phyloP scores from a whole-genome alignment of 176 grass and related monocot species.

The Calamus simplicifolius region DNA sequence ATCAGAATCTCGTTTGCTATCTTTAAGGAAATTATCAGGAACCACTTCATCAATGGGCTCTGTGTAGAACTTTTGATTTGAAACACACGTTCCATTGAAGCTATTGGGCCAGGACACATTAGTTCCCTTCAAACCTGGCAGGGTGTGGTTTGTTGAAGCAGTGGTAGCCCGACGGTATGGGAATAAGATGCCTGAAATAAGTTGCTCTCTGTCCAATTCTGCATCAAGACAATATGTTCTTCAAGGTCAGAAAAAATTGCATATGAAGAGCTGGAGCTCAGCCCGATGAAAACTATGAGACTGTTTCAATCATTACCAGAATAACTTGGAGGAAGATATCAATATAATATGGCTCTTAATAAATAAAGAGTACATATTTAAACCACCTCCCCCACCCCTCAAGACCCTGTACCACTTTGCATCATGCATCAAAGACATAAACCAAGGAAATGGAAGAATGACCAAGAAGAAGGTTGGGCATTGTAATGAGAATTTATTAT shows the following conservation, averaged over 20 bases:
- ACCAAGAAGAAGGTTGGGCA: too few relatives aligned
- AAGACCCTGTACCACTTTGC: too few relatives aligned
- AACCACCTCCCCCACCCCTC: too few relatives aligned
- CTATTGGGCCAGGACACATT: constrained; percentile 14
- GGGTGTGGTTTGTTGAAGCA: constrained; percentile 30
- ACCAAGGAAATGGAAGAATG: too few relatives aligned
- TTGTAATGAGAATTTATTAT: too few relatives aligned
- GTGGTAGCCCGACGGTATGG: constrained; percentile 40
- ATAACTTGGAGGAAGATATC: too few relatives aligned
- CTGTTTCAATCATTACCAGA: too few relatives aligned
- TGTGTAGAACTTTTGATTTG: constrained; percentile 24
- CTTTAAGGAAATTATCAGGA: constrained; percentile 21
- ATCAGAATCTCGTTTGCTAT: constrained; percentile 23
- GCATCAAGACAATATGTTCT: constrained; percentile 15
- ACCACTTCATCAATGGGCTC: constrained; percentile 20
- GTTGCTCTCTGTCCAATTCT: constrained; percentile 47
- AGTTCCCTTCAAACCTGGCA: constrained; percentile 11
- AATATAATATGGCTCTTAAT: too few relatives aligned
- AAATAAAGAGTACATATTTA: too few relatives aligned
- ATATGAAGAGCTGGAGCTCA: too few relatives aligned
- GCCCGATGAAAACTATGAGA: too few relatives aligned
- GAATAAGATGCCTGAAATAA: constrained; percentile 42
- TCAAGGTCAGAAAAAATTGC: background rate
- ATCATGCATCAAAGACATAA: too few relatives aligned
- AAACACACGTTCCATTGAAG: constrained; percentile 24